Base-by-base conservation (phyloP, 305 asterid species). In the Euphrasia arctica region DNA sequence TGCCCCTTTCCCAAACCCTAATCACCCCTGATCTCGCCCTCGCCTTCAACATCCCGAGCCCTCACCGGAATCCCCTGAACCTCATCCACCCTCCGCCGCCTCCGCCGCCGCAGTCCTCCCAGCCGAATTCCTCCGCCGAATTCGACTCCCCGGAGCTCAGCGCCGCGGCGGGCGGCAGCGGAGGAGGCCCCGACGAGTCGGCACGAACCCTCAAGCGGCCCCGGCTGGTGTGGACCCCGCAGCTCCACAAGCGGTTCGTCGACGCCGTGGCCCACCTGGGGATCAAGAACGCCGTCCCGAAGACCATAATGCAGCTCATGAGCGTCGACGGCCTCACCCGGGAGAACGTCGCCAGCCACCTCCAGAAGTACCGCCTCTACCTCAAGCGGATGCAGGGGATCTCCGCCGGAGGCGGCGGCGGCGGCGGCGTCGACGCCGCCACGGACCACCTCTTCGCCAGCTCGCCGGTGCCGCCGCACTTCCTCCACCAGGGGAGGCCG, bases 401-500 rank as follows among this genome's bases (percentile, higher is more conserved):
- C 54, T 43, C 70, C 61, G 63, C 63, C 39, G 69, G 70, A 2
- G 47, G 74, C 13, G 72, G 48, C 13, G 63, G 70, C 54, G 56
- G 10, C 36, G 75, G 74, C 63, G 75, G 74, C 63, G 60, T 62
- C 41, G 76, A 72, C 60, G 45, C 76, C 14, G 88, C 84, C 28
- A 62, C 76, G 49, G 90, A 85, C 50, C 83, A 71, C 69, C 77
- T 85, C 72, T 85, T 85, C 12, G 90, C 90, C 0, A 85, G 86
- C 65, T 81, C 89, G 2, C 93, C 93, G 0, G 89, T 83, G 11
- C 89, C 93, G 0, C 71, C 90, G 0, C 90, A 85, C 77, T 85
- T 83, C 58, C 62, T 85, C 73, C 82, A 84, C 51, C 88, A 73
- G 2, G 32, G 60, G 13, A 9, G 60, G 34, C 4, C 60, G 0